These are phyloP conservation scores for Saccharomycopsis capsularis DNA, from an alignment of 805 yeast species.

Conservation along the genomic window DNA sequence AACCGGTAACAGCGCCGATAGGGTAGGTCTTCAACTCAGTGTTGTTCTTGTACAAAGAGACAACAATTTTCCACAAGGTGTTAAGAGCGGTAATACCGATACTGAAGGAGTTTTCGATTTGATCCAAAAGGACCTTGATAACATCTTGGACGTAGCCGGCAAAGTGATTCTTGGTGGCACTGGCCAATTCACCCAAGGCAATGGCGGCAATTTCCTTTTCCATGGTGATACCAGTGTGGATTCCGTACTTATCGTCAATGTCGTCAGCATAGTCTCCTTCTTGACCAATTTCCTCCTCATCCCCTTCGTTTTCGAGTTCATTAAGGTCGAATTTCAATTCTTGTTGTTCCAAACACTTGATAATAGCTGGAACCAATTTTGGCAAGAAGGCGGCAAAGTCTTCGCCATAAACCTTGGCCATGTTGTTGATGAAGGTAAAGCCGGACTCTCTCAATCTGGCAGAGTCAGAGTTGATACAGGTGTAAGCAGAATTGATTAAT, in stretches of 20 bases:
- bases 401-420: constrained; percentile 91
- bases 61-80: constrained; percentile 76
- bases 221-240: constrained; percentile 90
- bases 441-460: constrained; percentile 91
- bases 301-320: constrained; percentile 36
- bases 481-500: constrained; percentile 79
- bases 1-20: constrained; percentile 54
- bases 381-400: constrained; percentile 84
- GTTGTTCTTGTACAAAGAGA: constrained; percentile 55
- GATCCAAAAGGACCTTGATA: constrained; percentile 55
- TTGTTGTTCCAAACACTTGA: constrained; percentile 76
- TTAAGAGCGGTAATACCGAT: constrained; percentile 81
- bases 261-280: constrained; percentile 60
- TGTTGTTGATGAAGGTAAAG: constrained; percentile 83
- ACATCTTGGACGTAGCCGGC: constrained; percentile 69
- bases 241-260: constrained; percentile 64
- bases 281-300: constrained; percentile 41
- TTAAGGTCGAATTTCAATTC: constrained; percentile 67
- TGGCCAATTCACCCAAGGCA: constrained; percentile 81
- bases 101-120: constrained; percentile 81
- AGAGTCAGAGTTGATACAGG: constrained; percentile 67
- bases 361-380: constrained; percentile 75
- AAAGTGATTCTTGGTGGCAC: constrained; percentile 78
- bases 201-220: constrained; percentile 95
- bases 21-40: constrained; percentile 33